Conservation (phyloP, 192 early-diverging fungal genomes). For the Podila clonocystis region DNA sequence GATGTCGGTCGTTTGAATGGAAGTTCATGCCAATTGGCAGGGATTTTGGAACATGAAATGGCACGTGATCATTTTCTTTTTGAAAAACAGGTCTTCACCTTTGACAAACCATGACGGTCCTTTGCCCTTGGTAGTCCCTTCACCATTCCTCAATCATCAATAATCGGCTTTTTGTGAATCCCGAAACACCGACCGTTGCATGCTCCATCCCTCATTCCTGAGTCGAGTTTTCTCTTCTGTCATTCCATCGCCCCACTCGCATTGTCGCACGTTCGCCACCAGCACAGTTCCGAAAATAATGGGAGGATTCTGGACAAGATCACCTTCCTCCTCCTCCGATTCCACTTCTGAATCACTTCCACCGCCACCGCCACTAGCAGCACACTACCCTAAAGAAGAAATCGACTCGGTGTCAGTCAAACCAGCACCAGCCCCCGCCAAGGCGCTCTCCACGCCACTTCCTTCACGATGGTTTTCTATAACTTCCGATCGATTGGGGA, state of each 20-base stretch:
- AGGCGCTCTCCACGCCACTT: conserved; percentile 27
- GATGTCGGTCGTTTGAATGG: no score
- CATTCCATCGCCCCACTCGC: background rate
- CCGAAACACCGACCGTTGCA: no score
- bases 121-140: no score
- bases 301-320: conserved; percentile 38
- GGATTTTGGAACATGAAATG: no score
- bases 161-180: no score
- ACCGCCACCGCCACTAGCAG: background rate
- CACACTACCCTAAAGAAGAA: background rate
- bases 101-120: no score
- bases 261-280: background rate
- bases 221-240: no score
- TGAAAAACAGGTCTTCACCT: no score
- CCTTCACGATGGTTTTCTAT: conserved; percentile 13
- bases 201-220: no score
- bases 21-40: no score
- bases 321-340: conserved; percentile 9
- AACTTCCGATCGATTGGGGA: background rate
- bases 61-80: no score
- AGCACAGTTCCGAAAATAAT: conserved; percentile 11
- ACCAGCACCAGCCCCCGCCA: conserved; percentile 24
- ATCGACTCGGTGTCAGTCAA: conserved; percentile 17
- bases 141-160: no score
- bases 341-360: conserved; percentile 3